phyloP scores from a whole-genome alignment of 23 red algal species.

The Gracilaria caudata region DNA sequence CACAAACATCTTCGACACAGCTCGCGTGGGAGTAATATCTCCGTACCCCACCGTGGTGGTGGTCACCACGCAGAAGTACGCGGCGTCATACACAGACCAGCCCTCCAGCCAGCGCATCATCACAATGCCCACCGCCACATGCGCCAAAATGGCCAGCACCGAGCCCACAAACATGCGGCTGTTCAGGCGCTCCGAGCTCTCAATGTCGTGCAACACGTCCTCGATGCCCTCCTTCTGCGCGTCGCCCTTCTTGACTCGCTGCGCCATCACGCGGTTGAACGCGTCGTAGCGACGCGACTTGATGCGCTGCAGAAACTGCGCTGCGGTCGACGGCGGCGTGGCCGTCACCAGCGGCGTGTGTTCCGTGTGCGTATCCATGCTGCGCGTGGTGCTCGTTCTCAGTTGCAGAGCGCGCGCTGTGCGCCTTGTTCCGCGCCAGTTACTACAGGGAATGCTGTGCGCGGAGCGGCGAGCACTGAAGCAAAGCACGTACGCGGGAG shows the following conservation, averaged over 20 bases:
- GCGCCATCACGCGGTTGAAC: neutral
- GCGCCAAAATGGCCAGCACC: constrained; percentile 29
- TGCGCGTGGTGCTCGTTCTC: neutral
- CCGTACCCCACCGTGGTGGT: constrained; percentile 86
- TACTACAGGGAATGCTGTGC: neutral
- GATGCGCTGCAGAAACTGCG: neutral
- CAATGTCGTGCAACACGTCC: constrained; percentile 17
- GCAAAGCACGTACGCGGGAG: too few species aligned
- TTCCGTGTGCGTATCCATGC: neutral
- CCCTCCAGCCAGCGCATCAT: constrained; percentile 43
- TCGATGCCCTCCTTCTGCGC: neutral
- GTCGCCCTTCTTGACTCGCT: neutral
- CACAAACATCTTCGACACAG: constrained; percentile 66
- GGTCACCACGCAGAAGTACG: constrained; percentile 71
- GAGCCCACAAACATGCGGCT: neutral
- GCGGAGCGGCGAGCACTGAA: too few species aligned
- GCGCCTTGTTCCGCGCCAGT: neutral
- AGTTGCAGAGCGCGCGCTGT: neutral
- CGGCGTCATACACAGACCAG: constrained; percentile 58
- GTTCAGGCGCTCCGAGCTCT: neutral
- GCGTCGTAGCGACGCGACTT: neutral
- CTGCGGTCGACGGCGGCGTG: neutral
- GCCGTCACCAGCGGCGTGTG: neutral
- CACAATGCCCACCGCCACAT: constrained; percentile 24
- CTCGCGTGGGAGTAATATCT: constrained; percentile 67